phyloP scores from a whole-genome alignment of 768 basidiomycete species.

The Lactifluus piperatus region DNA sequence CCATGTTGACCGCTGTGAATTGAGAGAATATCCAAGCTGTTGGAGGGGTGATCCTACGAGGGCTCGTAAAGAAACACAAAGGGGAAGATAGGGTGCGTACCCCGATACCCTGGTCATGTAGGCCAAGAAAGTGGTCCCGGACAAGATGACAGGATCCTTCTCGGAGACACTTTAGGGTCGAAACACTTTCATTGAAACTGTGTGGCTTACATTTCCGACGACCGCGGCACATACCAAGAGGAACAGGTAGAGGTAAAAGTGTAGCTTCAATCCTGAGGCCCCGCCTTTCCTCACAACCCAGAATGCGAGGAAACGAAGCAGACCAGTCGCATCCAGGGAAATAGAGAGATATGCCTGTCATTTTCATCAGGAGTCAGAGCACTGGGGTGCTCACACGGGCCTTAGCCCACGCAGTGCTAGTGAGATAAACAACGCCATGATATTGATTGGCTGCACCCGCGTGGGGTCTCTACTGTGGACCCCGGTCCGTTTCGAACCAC shows the following conservation, averaged over 20 bases:
- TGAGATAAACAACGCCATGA: slow-evolving; percentile 86
- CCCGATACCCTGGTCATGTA: too few relatives aligned
- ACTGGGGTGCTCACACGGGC: background rate
- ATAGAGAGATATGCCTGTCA: slow-evolving; percentile 74
- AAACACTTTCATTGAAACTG: too few relatives aligned
- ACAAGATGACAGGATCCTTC: too few relatives aligned
- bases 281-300: slow-evolving; percentile 75
- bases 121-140: too few relatives aligned
- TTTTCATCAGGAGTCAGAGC: background rate
- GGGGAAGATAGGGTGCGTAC: too few relatives aligned
- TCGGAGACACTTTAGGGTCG: too few relatives aligned
- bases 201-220: too few relatives aligned
- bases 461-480: background rate
- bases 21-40: too few relatives aligned
- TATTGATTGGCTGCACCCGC: slow-evolving; percentile 80
- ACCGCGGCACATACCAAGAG: slow-evolving; percentile 68
- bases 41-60: too few relatives aligned
- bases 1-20: too few relatives aligned
- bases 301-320: slow-evolving; percentile 80
- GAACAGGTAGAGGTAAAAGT: too few relatives aligned
- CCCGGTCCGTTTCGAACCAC: slow-evolving; percentile 24
- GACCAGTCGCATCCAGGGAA: slow-evolving; percentile 82
- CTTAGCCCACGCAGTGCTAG: slow-evolving; percentile 48
- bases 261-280: slow-evolving; percentile 52
- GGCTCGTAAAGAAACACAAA: too few relatives aligned